Conservation (phyloP, 495 filamentous ascomycete species). For the Lophium mytilinum region DNA sequence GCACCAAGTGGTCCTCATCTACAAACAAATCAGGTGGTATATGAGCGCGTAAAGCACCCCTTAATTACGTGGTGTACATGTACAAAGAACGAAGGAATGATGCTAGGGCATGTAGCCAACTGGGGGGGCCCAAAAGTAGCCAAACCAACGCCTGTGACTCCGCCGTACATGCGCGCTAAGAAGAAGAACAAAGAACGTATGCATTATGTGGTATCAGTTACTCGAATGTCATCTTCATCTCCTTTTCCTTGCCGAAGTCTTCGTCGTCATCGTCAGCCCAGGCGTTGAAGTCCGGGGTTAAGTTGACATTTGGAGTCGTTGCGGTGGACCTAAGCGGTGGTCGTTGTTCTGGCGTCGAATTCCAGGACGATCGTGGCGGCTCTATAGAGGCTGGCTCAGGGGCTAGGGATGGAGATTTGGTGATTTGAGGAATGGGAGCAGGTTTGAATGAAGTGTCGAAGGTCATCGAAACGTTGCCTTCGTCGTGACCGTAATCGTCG, state of each 20-base stretch:
- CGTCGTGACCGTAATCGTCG: slow-evolving; percentile 16
- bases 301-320: slow-evolving; percentile 33
- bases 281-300: slow-evolving; percentile 58
- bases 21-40: too few species aligned
- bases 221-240: slow-evolving; percentile 51
- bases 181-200: too few species aligned
- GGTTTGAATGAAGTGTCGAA: slow-evolving; percentile 22
- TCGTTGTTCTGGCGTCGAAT: slow-evolving; percentile 15
- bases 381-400: background rate
- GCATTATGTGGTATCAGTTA: background rate
- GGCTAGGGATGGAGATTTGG: background rate
- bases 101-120: too few species aligned
- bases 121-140: too few species aligned
- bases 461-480: slow-evolving; percentile 21
- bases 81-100: too few species aligned
- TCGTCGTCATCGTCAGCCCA: slow-evolving; percentile 76
- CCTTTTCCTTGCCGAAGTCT: slow-evolving; percentile 40
- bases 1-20: too few species aligned
- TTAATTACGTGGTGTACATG: too few species aligned
- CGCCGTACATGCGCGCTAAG: background rate
- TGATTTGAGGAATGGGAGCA: background rate
- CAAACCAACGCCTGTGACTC: background rate
- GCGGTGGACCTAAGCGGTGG: slow-evolving; percentile 38
- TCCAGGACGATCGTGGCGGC: slow-evolving; percentile 8
- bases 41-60: too few species aligned